Evolutionary conservation across 1,284 basidiomycete species (phyloP).

Genomic region (Tilletia caries): DNA sequence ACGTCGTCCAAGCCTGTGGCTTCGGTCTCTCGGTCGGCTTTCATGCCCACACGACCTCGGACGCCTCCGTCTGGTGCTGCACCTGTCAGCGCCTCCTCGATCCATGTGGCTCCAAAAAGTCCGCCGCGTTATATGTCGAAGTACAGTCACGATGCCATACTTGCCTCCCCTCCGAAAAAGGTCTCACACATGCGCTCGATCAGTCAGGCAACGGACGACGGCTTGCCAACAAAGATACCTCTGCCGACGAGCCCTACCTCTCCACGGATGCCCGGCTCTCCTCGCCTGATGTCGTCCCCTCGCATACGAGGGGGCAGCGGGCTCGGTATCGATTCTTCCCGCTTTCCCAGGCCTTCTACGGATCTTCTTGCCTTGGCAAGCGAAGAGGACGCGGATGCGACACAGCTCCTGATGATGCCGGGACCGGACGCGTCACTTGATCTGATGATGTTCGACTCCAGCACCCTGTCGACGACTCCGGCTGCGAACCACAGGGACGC

Average conservation of each 20-base stretch:
- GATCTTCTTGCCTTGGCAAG: background rate
- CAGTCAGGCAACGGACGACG: background rate
- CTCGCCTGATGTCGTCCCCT: background rate
- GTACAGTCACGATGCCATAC: slow-evolving; percentile 6
- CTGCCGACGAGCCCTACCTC: background rate
- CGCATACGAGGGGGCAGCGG: background rate
- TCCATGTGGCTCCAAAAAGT: background rate
- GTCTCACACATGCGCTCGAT: background rate
- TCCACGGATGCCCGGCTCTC: background rate
- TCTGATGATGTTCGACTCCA: slow-evolving; percentile 32
- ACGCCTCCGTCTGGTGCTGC: background rate
- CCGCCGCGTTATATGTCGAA: slow-evolving; percentile 6
- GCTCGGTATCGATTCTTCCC: background rate
- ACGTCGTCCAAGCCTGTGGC: background rate
- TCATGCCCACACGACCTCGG: slow-evolving; percentile 5
- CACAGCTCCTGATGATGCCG: slow-evolving; percentile 3
- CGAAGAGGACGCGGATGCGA: background rate
- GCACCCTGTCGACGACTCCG: background rate
- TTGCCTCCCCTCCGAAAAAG: slow-evolving; percentile 1
- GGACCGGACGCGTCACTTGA: slow-evolving; percentile 35
- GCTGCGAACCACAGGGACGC: background rate
- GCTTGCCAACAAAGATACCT: background rate
- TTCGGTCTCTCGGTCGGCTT: background rate
- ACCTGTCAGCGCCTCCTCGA: no score
- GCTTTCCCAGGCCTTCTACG: background rate